Evolutionary conservation across 23 red algal genomes (phyloP).

Genomic region (Cyanidioschyzon merolae): DNA sequence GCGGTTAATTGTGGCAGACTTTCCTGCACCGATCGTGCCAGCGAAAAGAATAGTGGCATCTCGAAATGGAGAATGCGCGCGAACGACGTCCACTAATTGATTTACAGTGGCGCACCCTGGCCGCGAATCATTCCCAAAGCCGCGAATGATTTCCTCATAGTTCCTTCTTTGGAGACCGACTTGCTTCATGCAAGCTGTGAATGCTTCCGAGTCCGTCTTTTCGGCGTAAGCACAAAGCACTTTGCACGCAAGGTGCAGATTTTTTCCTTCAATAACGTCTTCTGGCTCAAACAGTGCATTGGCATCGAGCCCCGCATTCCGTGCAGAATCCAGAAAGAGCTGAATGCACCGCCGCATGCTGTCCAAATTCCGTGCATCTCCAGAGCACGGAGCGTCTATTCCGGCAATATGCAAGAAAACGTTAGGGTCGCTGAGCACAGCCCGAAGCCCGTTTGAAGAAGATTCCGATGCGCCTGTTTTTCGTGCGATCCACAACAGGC

Average conservation of each 20-base stretch:
- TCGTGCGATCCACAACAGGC: not conserved
- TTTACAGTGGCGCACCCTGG: not conserved
- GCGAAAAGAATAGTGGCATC: not conserved
- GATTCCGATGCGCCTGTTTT: not conserved
- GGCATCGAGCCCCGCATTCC: not conserved
- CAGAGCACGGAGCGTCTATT: not conserved
- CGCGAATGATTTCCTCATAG: not conserved
- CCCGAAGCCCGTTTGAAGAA: not conserved
- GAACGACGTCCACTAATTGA: not conserved
- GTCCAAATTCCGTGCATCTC: not conserved
- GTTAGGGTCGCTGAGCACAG: not conserved
- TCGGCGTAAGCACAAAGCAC: not conserved
- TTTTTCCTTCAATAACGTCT: not conserved
- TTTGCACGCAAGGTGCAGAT: not conserved
- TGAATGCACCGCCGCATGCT: not conserved
- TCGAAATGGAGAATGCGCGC: not conserved
- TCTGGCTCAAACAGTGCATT: not conserved
- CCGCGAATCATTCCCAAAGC: not conserved
- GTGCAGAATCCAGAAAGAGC: not conserved
- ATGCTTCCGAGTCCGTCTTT: not conserved
- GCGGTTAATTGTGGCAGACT: not conserved
- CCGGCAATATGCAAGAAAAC: not conserved
- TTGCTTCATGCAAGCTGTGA: not conserved
- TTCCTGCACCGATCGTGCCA: not conserved
- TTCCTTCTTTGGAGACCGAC: not conserved